A percentile compares a stretch with the other conserved stretches of the same genome.
phyloP scores from a whole-genome alignment of 2,329 filamentous ascomycete genomes.

The Fusarium albidum region DNA sequence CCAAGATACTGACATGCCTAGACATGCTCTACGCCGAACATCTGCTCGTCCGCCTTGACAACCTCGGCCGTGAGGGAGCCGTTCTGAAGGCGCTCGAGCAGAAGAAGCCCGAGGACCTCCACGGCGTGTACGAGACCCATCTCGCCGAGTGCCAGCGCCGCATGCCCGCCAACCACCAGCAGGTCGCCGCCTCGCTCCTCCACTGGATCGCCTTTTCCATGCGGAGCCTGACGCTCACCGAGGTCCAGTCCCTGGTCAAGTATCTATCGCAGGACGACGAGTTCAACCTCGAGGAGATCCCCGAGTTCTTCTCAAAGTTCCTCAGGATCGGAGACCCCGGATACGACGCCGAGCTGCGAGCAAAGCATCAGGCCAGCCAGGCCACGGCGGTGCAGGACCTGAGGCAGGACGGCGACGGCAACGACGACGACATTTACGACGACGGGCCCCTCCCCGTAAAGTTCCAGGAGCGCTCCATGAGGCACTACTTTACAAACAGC shows the following conservation, averaged over 20 bases:
- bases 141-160: constrained; percentile 40
- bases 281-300: constrained; percentile 41
- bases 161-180: constrained; percentile 22
- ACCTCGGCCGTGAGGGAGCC: constrained; percentile 44
- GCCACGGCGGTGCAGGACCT: constrained; percentile 28
- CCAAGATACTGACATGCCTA: constrained; percentile 10
- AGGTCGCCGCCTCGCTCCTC: constrained; percentile 33
- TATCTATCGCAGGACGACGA: constrained; percentile 19
- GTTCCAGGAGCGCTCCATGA: constrained; percentile 43
- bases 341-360: constrained; percentile 31
- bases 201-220: constrained; percentile 42
- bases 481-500: constrained; percentile 33
- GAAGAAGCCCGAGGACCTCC: constrained; percentile 32
- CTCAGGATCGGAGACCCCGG: constrained; percentile 38
- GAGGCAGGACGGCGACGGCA: constrained; percentile 17
- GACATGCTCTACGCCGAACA: constrained; percentile 49
- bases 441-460: constrained; percentile 40
- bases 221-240: constrained; percentile 25
- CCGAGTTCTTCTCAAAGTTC: constrained; percentile 37
- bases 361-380: constrained; percentile 2
- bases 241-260: constrained; percentile 35
- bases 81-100: constrained; percentile 41
- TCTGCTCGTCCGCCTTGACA: constrained; percentile 42
- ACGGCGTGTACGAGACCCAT: constrained; percentile 39
- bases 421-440: constrained; percentile 33